Conservation (phyloP, 345 rosid genomes). For the Melastoma malabathricum region DNA sequence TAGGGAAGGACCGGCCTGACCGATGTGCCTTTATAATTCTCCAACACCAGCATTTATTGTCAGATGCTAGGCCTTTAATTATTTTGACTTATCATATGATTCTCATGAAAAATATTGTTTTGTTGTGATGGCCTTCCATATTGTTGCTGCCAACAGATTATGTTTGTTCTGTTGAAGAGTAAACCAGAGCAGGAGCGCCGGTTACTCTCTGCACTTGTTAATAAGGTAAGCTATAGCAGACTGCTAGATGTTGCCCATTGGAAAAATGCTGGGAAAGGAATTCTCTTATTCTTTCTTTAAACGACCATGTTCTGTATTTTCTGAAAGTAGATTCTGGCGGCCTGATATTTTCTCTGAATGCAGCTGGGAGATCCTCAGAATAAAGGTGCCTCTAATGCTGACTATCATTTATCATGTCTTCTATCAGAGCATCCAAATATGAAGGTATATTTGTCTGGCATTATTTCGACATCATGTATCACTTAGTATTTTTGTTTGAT, state of each 20-base stretch:
- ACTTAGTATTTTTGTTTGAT: neutral
- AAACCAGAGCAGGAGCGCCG: slow-evolving; percentile 91
- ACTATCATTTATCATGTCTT: slow-evolving; percentile 76
- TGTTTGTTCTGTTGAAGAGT: slow-evolving; percentile 60
- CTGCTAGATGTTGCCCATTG: too few species aligned
- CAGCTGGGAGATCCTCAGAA: slow-evolving; percentile 98
- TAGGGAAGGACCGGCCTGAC: too few species aligned
- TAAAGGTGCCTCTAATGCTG: slow-evolving; percentile 93
- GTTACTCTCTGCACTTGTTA: slow-evolving; percentile 71
- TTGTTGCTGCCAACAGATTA: slow-evolving; percentile 36
- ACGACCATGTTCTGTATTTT: too few species aligned
- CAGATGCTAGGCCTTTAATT: too few species aligned
- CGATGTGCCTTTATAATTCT: too few species aligned
- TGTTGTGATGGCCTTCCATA: neutral
- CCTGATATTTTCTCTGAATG: slow-evolving; percentile 3
- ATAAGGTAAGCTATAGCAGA: slow-evolving; percentile 45
- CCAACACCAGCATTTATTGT: too few species aligned
- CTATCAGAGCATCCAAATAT: slow-evolving; percentile 91
- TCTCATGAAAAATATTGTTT: too few species aligned
- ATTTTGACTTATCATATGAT: too few species aligned
- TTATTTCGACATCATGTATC: too few species aligned
- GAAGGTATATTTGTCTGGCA: slow-evolving; percentile 40
- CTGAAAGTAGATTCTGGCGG: too few species aligned
- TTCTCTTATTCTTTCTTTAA: too few species aligned
- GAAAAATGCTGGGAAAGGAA: too few species aligned